Conservation (phyloP, 2,329 filamentous ascomycete species). For the Tolypocladium pustulatum region DNA sequence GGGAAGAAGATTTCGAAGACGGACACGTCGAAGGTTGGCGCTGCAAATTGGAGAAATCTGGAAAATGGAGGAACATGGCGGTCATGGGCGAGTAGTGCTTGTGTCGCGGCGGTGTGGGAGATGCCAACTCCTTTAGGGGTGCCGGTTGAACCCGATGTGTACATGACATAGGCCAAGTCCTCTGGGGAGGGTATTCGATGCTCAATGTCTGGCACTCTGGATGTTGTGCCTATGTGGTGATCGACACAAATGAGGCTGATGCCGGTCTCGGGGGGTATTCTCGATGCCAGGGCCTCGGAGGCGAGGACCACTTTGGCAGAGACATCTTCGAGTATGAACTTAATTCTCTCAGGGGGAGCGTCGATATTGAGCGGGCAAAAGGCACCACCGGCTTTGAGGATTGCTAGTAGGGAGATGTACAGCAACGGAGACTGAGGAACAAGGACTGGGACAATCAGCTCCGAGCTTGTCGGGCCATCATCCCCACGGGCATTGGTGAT, state of each 20-base stretch:
- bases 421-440: slow-evolving; percentile 67
- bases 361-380: slow-evolving; percentile 81
- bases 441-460: slow-evolving; percentile 61
- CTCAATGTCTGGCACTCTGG: slow-evolving; percentile 1
- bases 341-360: slow-evolving; percentile 63
- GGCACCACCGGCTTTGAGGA: slow-evolving; percentile 71
- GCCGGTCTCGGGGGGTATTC: slow-evolving; percentile 21
- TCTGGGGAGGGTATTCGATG: slow-evolving; percentile 15
- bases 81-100: slow-evolving; percentile 75
- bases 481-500: slow-evolving; percentile 21
- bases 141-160: slow-evolving; percentile 85
- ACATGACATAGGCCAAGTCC: slow-evolving; percentile 77
- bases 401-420: slow-evolving; percentile 67
- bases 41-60: slow-evolving; percentile 83
- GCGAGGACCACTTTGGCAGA: slow-evolving; percentile 59
- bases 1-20: slow-evolving; percentile 95
- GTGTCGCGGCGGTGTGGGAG: slow-evolving; percentile 69
- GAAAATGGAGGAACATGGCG: slow-evolving; percentile 63
- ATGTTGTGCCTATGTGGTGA: not conserved
- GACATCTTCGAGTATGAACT: slow-evolving; percentile 74
- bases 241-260: slow-evolving; percentile 26
- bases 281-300: slow-evolving; percentile 33
- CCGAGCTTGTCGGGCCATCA: slow-evolving; percentile 7
- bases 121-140: slow-evolving; percentile 79
- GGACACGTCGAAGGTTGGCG: slow-evolving; percentile 88